Base-by-base conservation (phyloP, 2,329 filamentous ascomycete species). In the Sporothrix brasiliensis region DNA sequence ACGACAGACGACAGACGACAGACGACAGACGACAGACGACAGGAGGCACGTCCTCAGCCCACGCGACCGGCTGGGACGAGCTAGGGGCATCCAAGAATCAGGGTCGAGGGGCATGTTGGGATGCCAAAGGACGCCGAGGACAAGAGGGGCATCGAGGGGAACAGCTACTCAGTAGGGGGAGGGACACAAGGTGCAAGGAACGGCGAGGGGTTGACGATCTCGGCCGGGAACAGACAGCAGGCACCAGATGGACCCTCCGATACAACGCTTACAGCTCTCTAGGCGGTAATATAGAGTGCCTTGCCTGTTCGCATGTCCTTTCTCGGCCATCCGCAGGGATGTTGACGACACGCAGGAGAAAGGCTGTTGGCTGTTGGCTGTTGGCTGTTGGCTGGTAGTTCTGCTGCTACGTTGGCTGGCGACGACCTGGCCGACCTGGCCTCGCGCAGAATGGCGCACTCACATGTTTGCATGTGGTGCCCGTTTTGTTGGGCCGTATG, bases 331-430 rank as follows among this genome's bases (percentile, higher is more conserved):
- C 60, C 60, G n/a, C 67, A 68, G 66, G 66, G 66, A 68, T 68
- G 66, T 68, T 68, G 66, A 68, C 66, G 66, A 68, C 66, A 68
- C 66, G 52, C 61, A 44, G 61, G 61, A 21, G 61, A 47, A 21
- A 39, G 47, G 16, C 61, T 30, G 61, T 24, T n/a, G 61, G 61
- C 61, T 30, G 27, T 49, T 49, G 44, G 44, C 44, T 47, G 44
- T 5, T 13, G 2, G 44, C n/a, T n/a, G 47, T 16, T 49, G 53
- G 53, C 53, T 30, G 53, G 58, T 39, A 16, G 44, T n/a, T n/a
- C n/a, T n/a, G n/a, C n/a, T n/a, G n/a, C n/a, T n/a, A n/a, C n/a
- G n/a, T n/a, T n/a, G n/a, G 21, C 60, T 52, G 47, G 44, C 54
- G 24, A 24, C 53, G 10, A n/a, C 39, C 58, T 24, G 24, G 21